Evolutionary conservation across 129 eudicot species (phyloP).

Genomic region (Centrapalus pauciflorus): DNA sequence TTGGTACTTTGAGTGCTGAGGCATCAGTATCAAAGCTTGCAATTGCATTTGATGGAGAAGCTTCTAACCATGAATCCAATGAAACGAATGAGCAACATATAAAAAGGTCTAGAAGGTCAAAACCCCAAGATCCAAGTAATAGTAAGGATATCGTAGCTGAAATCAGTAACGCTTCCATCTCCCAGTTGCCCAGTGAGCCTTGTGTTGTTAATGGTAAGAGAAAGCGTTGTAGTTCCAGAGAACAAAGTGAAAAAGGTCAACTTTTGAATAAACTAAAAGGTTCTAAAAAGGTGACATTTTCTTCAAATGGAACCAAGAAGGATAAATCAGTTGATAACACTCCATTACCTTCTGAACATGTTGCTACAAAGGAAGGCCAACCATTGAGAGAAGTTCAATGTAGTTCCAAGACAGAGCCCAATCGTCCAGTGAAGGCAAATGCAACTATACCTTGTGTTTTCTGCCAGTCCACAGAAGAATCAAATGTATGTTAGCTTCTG

Average conservation of each 20-base stretch:
- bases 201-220: conserved; percentile 3
- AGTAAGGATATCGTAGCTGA: conserved; percentile 3
- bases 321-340: conserved; percentile 6
- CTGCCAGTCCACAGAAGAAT: conserved; percentile 42
- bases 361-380: conserved; percentile 20
- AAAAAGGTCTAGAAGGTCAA: conserved; percentile 15
- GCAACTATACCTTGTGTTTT: neutral
- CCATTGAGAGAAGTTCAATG: conserved; percentile 8
- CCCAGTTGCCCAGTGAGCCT: conserved; percentile 10
- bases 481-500: conserved; percentile 40
- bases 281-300: conserved; percentile 32
- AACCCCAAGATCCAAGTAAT: conserved; percentile 10
- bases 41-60: conserved; percentile 14
- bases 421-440: conserved; percentile 5
- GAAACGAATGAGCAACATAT: conserved; percentile 13
- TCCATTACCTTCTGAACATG: conserved; percentile 6
- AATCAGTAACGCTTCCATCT: neutral
- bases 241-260: neutral
- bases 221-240: conserved; percentile 10
- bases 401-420: neutral
- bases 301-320: conserved; percentile 14
- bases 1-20: conserved; percentile 3
- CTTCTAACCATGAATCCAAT: conserved; percentile 10
- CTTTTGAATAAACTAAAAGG: conserved; percentile 2
- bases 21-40: neutral